Conservation (phyloP, 441 rosid species). For the Gossypium aridum region DNA sequence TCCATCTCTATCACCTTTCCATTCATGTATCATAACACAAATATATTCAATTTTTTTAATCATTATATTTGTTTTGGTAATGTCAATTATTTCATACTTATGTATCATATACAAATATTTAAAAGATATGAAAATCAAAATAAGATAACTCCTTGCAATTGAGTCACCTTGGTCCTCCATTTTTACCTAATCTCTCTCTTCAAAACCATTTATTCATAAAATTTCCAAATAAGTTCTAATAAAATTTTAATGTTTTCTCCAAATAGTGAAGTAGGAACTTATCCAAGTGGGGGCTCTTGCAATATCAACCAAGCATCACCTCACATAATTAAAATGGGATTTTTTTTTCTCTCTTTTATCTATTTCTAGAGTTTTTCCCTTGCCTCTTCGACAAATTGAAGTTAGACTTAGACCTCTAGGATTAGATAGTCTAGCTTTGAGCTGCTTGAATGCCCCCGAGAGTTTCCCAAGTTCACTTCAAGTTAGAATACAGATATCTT, state of each 20-base stretch:
- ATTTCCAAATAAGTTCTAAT: neutral
- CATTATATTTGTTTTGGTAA: too few species aligned
- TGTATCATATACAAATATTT: too few species aligned
- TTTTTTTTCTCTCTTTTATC: too few species aligned
- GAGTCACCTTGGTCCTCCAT: neutral
- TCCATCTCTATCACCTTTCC: too few species aligned
- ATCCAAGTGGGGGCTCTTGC: neutral
- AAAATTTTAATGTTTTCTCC: neutral
- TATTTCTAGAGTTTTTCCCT: neutral
- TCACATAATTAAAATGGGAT: neutral
- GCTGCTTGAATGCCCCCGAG: neutral
- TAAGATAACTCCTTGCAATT: too few species aligned
- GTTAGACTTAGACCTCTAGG: neutral
- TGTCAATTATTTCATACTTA: too few species aligned
- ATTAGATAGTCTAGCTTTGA: neutral
- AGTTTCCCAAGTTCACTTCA: neutral
- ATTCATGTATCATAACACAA: too few species aligned
- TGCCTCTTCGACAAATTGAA: neutral
- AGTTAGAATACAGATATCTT: neutral
- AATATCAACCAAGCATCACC: too few species aligned
- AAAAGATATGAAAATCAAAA: too few species aligned
- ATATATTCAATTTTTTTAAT: too few species aligned
- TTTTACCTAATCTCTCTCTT: neutral
- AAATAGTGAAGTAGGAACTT: neutral
- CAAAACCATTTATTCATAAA: neutral